Conservation (phyloP, 2,329 filamentous ascomycete species). For the Paecilomyces formosus region DNA sequence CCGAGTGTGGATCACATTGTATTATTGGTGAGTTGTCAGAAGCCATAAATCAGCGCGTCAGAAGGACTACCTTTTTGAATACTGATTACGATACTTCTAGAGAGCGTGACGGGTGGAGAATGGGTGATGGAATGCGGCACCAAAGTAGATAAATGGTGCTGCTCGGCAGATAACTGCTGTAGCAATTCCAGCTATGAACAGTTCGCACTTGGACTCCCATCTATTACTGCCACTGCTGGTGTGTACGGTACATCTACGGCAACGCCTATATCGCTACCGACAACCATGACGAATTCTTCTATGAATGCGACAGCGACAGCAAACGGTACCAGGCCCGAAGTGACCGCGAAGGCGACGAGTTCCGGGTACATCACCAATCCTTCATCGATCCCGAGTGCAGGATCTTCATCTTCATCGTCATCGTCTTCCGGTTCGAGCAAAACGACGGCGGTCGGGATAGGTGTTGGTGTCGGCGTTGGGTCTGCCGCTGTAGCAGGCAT, state of each 20-base stretch:
- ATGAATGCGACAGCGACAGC: neutral
- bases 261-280: neutral
- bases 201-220: neutral
- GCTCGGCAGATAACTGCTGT: conserved; percentile 4
- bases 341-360: neutral
- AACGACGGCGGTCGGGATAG: neutral
- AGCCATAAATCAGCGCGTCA: neutral
- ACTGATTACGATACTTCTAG: neutral
- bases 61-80: neutral
- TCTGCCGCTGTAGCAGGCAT: neutral
- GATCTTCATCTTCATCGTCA: neutral
- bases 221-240: neutral
- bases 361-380: neutral
- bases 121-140: conserved; percentile 3
- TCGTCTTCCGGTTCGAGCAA: neutral
- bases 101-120: neutral
- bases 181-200: neutral
- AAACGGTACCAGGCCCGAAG: neutral
- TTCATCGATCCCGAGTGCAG: neutral
- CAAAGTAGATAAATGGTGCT: conserved; percentile 1
- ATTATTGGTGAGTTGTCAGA: conserved; percentile 2
- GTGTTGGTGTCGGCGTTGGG: neutral
- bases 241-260: neutral
- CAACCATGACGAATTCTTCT: neutral
- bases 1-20: conserved; percentile 1